phyloP scores from a whole-genome alignment of 164 flowering plant species.

The Liquidambar formosana region DNA sequence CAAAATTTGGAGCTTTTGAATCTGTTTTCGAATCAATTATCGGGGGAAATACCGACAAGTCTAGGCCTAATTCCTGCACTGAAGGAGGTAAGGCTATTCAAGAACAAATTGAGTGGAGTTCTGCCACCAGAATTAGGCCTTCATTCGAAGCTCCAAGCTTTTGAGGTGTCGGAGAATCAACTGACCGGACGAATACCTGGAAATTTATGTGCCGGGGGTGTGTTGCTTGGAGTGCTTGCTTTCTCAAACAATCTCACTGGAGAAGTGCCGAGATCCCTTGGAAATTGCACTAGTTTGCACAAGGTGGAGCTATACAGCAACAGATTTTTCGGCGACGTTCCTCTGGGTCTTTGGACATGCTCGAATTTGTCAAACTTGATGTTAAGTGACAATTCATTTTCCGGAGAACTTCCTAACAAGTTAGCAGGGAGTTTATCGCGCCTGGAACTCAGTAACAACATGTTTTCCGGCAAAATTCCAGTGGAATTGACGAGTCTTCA shows the following conservation, averaged over 20 bases:
- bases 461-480: conserved; percentile 59
- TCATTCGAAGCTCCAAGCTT: conserved; percentile 43
- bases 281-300: conserved; percentile 42
- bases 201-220: conserved; percentile 38
- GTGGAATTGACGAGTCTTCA: conserved; percentile 41
- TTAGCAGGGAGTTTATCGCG: conserved; percentile 48
- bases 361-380: conserved; percentile 28
- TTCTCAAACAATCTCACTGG: conserved; percentile 61
- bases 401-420: conserved; percentile 45
- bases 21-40: conserved; percentile 42
- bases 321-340: conserved; percentile 53
- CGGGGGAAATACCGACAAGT: conserved; percentile 46
- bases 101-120: conserved; percentile 41
- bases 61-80: conserved; percentile 41
- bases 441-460: conserved; percentile 53
- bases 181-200: conserved; percentile 47
- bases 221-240: conserved; percentile 45
- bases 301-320: conserved; percentile 42
- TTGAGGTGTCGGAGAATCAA: conserved; percentile 44
- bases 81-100: conserved; percentile 28
- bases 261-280: conserved; percentile 55
- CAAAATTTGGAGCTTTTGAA: conserved; percentile 27
- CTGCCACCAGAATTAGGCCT: conserved; percentile 53
- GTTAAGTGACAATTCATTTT: conserved; percentile 46
- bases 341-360: conserved; percentile 50